Percentiles rank a stretch among this genome's conserved stretches.
phyloP scores from a whole-genome alignment of 2,329 filamentous ascomycete genomes.

The Arthrobotrys pseudoclavata region DNA sequence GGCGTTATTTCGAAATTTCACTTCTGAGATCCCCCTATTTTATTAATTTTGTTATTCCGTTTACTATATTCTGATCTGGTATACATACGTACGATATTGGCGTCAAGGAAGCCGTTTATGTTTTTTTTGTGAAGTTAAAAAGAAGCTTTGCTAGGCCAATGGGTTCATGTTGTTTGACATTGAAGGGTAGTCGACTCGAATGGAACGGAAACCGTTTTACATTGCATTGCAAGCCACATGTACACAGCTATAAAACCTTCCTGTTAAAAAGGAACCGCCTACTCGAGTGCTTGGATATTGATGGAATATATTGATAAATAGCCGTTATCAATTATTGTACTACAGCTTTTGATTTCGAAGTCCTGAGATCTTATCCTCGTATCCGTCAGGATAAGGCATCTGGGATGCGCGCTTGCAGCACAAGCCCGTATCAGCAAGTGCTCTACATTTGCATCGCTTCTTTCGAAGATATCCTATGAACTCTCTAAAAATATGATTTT shows the following conservation, averaged over 20 bases:
- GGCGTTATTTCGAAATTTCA: not conserved
- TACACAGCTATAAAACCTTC: not conserved
- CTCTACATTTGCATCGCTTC: constrained; percentile 3
- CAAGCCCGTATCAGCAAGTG: constrained; percentile 22
- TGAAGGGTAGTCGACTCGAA: constrained; percentile 12
- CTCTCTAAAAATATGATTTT: constrained; percentile 10
- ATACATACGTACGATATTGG: not conserved
- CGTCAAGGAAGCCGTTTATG: not conserved
- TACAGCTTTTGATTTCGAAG: not conserved
- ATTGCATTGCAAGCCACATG: not conserved
- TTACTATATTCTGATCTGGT: constrained; percentile 6
- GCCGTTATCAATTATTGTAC: not conserved
- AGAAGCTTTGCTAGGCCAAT: not conserved
- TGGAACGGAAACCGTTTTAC: not conserved
- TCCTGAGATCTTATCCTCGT: not conserved
- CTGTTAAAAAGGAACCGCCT: not conserved
- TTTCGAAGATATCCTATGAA: not conserved
- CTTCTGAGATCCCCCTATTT: not conserved
- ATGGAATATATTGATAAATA: not conserved
- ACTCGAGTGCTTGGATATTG: not conserved
- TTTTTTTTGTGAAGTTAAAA: not conserved
- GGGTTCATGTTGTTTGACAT: not conserved
- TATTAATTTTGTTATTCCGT: constrained; percentile 1
- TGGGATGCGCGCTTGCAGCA: constrained; percentile 47
- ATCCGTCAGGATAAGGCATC: not conserved